Percentiles rank a stretch among this genome's conserved stretches.
phyloP scores from a whole-genome alignment of 2,329 filamentous ascomycete genomes.

The Monosporascus cannonballus region DNA sequence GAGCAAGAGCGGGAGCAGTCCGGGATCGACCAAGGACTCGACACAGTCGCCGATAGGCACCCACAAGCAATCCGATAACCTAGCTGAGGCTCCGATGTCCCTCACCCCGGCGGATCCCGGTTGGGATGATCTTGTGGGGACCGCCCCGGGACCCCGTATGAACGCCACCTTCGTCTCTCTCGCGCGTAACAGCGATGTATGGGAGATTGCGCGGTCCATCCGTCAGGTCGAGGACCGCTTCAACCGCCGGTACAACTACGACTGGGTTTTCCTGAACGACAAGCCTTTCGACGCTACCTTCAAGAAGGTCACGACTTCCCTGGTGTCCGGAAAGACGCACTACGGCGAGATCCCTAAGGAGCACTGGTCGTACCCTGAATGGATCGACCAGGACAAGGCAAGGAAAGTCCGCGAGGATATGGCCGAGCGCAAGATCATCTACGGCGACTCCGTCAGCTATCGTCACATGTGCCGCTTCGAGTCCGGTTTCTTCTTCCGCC shows the following conservation, averaged over 20 bases:
- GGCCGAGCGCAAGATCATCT: constrained; percentile 92
- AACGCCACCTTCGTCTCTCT: constrained; percentile 98
- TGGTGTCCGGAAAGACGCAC: constrained; percentile 88
- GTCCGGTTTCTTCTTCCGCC: constrained; percentile 98
- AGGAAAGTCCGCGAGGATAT: constrained; percentile 89
- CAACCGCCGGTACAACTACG: constrained; percentile 94
- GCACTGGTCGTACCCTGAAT: constrained; percentile 95
- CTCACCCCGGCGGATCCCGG: constrained; percentile 46
- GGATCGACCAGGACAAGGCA: constrained; percentile 93
- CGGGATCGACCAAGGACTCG: constrained; percentile 20
- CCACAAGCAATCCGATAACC: constrained; percentile 28
- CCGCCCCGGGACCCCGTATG: constrained; percentile 66
- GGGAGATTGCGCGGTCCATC: constrained; percentile 95
- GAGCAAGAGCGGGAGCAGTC: constrained; percentile 6
- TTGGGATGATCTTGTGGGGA: constrained; percentile 45
- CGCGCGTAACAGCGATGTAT: constrained; percentile 86
- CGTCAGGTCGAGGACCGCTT: constrained; percentile 96
- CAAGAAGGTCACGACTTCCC: constrained; percentile 80
- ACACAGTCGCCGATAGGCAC: constrained; percentile 19
- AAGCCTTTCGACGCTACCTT: constrained; percentile 89
- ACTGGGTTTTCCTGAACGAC: constrained; percentile 99
- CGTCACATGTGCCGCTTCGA: constrained; percentile 99
- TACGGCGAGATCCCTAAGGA: constrained; percentile 87
- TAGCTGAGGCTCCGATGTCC: constrained; percentile 42
- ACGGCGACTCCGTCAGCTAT: constrained; percentile 94